Evolutionary conservation across 306 rosid species (phyloP), one percentile per base, ranked within the genome.

Genomic region (Quercus glauca): DNA sequence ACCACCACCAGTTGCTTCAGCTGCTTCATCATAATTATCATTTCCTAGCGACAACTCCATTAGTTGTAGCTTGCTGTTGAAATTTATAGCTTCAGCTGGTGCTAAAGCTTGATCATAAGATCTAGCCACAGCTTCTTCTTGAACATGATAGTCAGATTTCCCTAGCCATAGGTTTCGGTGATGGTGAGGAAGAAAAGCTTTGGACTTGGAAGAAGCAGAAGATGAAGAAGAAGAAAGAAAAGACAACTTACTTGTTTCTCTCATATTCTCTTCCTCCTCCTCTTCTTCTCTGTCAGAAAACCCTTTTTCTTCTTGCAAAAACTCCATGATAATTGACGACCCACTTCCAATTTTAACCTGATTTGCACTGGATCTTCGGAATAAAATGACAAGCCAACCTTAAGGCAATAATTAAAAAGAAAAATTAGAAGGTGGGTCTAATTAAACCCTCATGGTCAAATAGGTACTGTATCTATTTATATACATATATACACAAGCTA

Each of bases 291-390:
- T 59, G 12, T 81, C 83, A 29, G 89, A 86, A 75, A 82, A 83
- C 19, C 80, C 86, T 76, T 86, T 87, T 70, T 80, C 90, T 83
- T 87, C 90, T 81, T 87, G 85, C 85, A 78, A 79, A 76, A 84
- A 72, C 57, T 92, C 94, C 94, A 88, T 88, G 79, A 75, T 20
- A 41, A 41, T 8, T 41, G 45, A 41, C 29, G 25, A 45, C 61
- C 83, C 83, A 59, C 78, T 83, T 80, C 70, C 57, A 75, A 83
- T 71, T 84, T 76, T 58, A 72, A 26, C 67, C 81, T 69, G 60
- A 37, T 23, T 60, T n/a, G 21, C 15, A 6, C 75, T 73, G 80
- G 86, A 88, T 86, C 87, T 78, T 17, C 56, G 21, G 9, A 28
- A 26, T 73, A 7, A 12, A 59, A 59, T 21, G 23, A 61, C 18